Conservation (phyloP, 257 asterid species). For the Cordia subcordata region DNA sequence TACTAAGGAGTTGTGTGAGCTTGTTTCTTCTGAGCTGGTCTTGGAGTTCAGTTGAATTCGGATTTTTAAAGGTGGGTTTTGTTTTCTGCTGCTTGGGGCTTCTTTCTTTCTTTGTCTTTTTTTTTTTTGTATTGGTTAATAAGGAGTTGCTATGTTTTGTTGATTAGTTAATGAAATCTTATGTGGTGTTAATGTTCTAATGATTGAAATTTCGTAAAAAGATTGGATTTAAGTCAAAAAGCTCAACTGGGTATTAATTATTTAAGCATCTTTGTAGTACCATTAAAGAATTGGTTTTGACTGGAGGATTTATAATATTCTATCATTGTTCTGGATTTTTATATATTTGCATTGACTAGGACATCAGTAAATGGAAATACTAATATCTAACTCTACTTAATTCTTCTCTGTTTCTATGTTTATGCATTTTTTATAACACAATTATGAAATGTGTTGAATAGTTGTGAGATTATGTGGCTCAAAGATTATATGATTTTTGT, state of each 20-base stretch:
- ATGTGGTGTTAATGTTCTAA: conserved; percentile 52
- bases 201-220: conserved; percentile 50
- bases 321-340: conserved; percentile 31
- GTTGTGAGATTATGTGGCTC: conserved; percentile 11
- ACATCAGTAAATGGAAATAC: conserved; percentile 29
- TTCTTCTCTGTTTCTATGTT: neutral
- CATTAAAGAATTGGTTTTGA: conserved; percentile 50
- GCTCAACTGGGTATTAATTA: conserved; percentile 36
- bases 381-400: neutral
- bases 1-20: neutral
- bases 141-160: conserved; percentile 20
- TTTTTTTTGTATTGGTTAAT: too few relatives aligned
- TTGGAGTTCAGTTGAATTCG: conserved; percentile 11
- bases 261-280: conserved; percentile 16
- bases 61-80: conserved; percentile 41
- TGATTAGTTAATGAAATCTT: conserved; percentile 40
- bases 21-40: too few relatives aligned
- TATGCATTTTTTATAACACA: neutral
- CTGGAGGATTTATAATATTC: conserved; percentile 27
- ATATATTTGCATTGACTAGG: conserved; percentile 31
- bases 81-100: neutral
- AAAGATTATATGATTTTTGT: conserved; percentile 17
- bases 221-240: conserved; percentile 29
- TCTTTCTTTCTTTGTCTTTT: too few relatives aligned
- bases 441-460: conserved; percentile 14